Evolutionary conservation across 768 basidiomycete species (phyloP).

Genomic region (Leccinum longicurvipes): DNA sequence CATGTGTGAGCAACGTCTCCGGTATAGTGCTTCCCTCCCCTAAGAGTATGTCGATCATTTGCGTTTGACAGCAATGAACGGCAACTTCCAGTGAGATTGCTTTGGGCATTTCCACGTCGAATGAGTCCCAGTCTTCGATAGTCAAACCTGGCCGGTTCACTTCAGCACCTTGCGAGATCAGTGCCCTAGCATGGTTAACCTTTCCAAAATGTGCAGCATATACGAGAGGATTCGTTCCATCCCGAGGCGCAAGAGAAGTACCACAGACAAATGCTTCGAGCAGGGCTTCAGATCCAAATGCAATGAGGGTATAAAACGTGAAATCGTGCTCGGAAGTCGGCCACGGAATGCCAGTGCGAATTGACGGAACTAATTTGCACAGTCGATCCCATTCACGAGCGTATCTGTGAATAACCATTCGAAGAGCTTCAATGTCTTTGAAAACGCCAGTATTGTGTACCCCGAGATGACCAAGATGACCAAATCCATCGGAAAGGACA

Average conservation of each 20-base stretch:
- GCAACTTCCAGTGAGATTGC: background rate
- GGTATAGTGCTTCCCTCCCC: background rate
- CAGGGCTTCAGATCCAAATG: background rate
- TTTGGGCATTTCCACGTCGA: background rate
- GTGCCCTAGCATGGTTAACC: background rate
- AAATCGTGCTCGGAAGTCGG: constrained; percentile 1
- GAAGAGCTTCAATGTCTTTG: constrained; percentile 1
- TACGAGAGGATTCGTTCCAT: constrained; percentile 5
- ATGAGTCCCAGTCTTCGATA: background rate
- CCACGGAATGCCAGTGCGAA: constrained; percentile 1
- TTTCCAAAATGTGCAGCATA: constrained; percentile 1
- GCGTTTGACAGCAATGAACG: background rate
- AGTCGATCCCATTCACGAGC: constrained; percentile 1
- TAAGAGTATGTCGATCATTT: background rate
- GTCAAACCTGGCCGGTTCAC: background rate
- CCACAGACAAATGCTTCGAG: background rate
- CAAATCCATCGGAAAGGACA: constrained; percentile 9
- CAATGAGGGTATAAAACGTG: constrained; percentile 6
- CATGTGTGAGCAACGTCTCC: background rate
- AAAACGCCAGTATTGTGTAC: background rate
- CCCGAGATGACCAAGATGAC: constrained; percentile 5
- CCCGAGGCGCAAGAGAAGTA: background rate
- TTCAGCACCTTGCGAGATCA: background rate
- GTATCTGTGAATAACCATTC: background rate
- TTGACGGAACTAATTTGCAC: background rate